A percentile compares a stretch with the other conserved stretches of the same genome.
phyloP scores from a whole-genome alignment of 2,329 filamentous ascomycete genomes.

The Sarocladium strictum region DNA sequence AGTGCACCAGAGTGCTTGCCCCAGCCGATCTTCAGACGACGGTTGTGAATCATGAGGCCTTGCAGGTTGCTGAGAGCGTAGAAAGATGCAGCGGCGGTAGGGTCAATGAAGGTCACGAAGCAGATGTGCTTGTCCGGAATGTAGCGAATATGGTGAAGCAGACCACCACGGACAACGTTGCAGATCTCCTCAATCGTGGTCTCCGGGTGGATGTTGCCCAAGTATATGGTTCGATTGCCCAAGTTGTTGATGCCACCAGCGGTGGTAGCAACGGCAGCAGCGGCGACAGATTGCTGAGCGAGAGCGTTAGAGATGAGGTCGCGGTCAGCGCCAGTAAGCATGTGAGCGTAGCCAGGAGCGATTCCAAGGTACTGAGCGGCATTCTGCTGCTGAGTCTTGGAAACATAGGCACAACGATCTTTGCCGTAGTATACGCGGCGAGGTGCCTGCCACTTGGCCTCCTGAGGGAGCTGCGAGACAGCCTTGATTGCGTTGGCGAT shows the following conservation, averaged over 20 bases:
- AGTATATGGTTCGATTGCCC: slow-evolving; percentile 93
- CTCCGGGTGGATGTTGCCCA: slow-evolving; percentile 98
- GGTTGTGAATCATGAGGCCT: slow-evolving; percentile 98
- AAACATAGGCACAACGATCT: slow-evolving; percentile 96
- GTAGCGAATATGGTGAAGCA: slow-evolving; percentile 96
- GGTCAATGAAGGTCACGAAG: slow-evolving; percentile 99
- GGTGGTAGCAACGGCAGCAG: slow-evolving; percentile 91
- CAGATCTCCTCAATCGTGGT: slow-evolving; percentile 99
- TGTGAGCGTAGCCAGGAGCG: slow-evolving; percentile 91
- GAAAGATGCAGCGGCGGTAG: slow-evolving; percentile 94
- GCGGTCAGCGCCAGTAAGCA: slow-evolving; percentile 90
- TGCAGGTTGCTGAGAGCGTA: slow-evolving; percentile 97
- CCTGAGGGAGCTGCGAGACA: slow-evolving; percentile 90
- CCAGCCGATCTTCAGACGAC: slow-evolving; percentile 97
- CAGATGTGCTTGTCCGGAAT: slow-evolving; percentile 99
- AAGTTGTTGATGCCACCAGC: slow-evolving; percentile 96
- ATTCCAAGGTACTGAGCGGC: slow-evolving; percentile 97
- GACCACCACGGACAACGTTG: slow-evolving; percentile 92
- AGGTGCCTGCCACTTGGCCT: slow-evolving; percentile 93
- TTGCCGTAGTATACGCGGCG: slow-evolving; percentile 98
- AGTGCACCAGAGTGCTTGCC: slow-evolving; percentile 97
- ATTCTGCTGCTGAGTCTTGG: slow-evolving; percentile 99
- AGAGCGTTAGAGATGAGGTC: slow-evolving; percentile 95
- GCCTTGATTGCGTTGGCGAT: slow-evolving; percentile 99
- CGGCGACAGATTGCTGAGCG: slow-evolving; percentile 94